Percentiles rank a stretch among this genome's conserved stretches.
phyloP scores from a whole-genome alignment of 768 basidiomycete genomes.

The Macrocybe gigantea region DNA sequence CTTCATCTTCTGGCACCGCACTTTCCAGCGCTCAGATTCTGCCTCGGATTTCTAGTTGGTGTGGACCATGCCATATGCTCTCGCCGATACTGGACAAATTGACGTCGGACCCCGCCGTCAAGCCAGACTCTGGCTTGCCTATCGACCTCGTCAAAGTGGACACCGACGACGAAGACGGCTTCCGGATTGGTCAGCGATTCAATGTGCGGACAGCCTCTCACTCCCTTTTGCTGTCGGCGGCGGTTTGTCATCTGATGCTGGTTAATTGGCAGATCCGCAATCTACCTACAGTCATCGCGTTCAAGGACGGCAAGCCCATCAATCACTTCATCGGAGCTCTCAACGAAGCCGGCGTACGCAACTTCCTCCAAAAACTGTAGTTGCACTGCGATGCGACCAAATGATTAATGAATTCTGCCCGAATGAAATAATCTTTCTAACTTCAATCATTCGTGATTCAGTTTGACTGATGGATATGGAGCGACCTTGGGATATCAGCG shows the following conservation, averaged over 20 bases:
- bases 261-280: slow-evolving; percentile 47
- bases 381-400: not conserved
- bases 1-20: not conserved
- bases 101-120: slow-evolving; percentile 34
- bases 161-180: slow-evolving; percentile 48
- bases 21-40: slow-evolving; percentile 1
- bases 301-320: slow-evolving; percentile 56
- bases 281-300: slow-evolving; percentile 78
- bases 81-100: slow-evolving; percentile 64
- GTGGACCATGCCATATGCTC: slow-evolving; percentile 66
- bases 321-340: slow-evolving; percentile 59
- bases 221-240: not conserved
- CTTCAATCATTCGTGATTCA: no score
- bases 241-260: not conserved
- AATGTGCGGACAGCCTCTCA: slow-evolving; percentile 28
- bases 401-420: no score
- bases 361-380: slow-evolving; percentile 40
- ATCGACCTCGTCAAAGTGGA: slow-evolving; percentile 74
- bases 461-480: no score
- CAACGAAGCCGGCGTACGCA: slow-evolving; percentile 33
- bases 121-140: slow-evolving; percentile 47
- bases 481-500: no score
- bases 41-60: slow-evolving; percentile 54
- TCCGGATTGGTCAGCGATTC: slow-evolving; percentile 43
- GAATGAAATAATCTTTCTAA: no score